Conservation (phyloP, 2,329 filamentous ascomycete species). For the Acephala macrosclerotiorum region DNA sequence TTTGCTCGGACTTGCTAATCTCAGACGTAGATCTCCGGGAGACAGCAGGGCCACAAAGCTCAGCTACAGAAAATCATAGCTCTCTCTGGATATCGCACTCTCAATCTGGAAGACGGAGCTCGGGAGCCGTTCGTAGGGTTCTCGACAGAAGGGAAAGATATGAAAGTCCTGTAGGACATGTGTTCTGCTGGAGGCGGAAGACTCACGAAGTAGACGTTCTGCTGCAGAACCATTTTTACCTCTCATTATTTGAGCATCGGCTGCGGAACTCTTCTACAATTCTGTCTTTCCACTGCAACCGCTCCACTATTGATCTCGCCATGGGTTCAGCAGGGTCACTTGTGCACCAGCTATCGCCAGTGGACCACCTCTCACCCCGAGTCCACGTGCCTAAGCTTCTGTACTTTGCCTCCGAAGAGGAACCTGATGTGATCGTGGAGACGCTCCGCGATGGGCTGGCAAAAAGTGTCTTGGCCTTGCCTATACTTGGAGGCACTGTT, state of each 20-base stretch:
- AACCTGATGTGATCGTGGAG: slow-evolving; percentile 1
- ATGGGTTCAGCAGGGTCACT: slow-evolving; percentile 1
- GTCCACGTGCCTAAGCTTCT: slow-evolving; percentile 8
- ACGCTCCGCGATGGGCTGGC: slow-evolving; percentile 5
- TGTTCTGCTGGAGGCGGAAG: not conserved
- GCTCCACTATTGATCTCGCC: not conserved
- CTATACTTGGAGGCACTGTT: slow-evolving; percentile 16
- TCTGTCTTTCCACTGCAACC: not conserved
- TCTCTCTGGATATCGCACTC: slow-evolving; percentile 1
- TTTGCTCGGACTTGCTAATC: not conserved
- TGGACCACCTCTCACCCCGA: slow-evolving; percentile 5
- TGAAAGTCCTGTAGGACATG: not conserved
- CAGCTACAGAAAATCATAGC: slow-evolving; percentile 9
- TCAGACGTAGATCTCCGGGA: not conserved
- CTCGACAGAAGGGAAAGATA: not conserved
- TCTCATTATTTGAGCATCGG: not conserved
- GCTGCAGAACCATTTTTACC: not conserved
- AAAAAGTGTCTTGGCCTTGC: slow-evolving; percentile 10
- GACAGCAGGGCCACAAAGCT: not conserved
- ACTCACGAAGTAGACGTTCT: not conserved
- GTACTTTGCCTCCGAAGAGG: slow-evolving; percentile 5
- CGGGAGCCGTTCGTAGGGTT: not conserved
- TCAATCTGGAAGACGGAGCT: not conserved
- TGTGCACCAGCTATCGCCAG: slow-evolving; percentile 8
- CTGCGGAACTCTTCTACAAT: not conserved